Percentiles rank a stretch among this genome's conserved stretches.
Conservation (phyloP, 331 rosid genomes). For the Malus hybrid region DNA sequence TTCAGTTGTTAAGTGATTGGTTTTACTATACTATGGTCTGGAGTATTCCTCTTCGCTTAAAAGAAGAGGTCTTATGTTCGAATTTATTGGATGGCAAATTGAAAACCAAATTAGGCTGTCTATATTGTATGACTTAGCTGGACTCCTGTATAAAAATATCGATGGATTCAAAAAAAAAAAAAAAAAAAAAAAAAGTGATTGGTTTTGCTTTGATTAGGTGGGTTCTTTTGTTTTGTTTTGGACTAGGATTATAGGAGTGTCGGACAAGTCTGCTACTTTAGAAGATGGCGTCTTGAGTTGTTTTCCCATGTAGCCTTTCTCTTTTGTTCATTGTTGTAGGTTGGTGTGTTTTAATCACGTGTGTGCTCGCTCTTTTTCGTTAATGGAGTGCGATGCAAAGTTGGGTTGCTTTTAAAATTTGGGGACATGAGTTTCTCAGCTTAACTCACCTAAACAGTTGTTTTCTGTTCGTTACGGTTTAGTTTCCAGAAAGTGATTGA, state of each 20-base stretch:
- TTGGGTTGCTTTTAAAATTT: background rate
- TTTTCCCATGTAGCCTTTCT: background rate
- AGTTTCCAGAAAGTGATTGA: background rate
- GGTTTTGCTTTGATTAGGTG: background rate
- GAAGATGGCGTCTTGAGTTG: background rate
- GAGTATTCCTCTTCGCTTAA: too few relatives aligned
- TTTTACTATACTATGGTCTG: too few relatives aligned
- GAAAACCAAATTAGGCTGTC: too few relatives aligned
- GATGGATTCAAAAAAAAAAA: too few relatives aligned
- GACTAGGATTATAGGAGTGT: background rate
- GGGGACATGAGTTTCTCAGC: background rate
- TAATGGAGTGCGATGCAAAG: background rate
- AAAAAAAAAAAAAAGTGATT: background rate
- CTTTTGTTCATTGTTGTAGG: background rate
- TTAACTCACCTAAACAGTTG: background rate
- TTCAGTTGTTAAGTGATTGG: background rate
- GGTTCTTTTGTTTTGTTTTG: background rate
- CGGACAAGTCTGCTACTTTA: background rate
- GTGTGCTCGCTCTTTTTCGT: background rate
- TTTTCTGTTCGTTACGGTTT: constrained; percentile 1
- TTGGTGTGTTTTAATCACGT: background rate
- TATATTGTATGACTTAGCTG: too few relatives aligned
- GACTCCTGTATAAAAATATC: too few relatives aligned
- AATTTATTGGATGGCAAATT: too few relatives aligned
- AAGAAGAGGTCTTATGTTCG: too few relatives aligned